Conservation (phyloP, 108 stramenopile genomes). For the Ochromonas danica region DNA sequence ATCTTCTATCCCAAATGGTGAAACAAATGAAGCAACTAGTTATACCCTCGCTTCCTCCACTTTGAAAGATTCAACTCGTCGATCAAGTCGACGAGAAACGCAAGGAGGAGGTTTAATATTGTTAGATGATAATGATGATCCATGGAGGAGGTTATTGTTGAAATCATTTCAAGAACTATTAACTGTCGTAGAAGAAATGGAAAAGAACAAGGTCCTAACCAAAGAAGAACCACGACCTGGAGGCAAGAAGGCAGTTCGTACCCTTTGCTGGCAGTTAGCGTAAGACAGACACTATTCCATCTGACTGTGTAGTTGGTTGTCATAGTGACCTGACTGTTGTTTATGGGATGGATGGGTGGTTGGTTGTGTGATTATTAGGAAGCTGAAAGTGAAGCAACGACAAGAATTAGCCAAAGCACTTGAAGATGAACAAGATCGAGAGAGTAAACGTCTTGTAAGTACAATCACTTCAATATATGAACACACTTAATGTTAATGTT, state of each 20-base stretch:
- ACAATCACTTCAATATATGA: neutral
- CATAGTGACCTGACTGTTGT: neutral
- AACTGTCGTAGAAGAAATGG: neutral
- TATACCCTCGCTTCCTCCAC: too few relatives aligned
- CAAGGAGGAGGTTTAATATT: too few relatives aligned
- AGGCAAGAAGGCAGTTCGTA: neutral
- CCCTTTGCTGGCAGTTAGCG: neutral
- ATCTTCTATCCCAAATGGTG: too few relatives aligned
- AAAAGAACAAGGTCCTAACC: neutral
- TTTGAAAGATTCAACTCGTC: too few relatives aligned
- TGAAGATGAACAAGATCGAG: neutral
- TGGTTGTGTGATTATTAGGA: too few relatives aligned
- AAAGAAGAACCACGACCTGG: neutral
- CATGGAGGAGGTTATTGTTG: conserved; percentile 1
- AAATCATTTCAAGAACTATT: neutral
- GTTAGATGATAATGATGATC: neutral
- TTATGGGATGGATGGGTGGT: too few relatives aligned
- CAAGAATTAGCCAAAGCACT: neutral
- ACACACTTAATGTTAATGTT: neutral
- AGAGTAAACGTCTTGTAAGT: neutral
- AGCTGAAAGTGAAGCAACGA: neutral
- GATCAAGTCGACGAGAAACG: too few relatives aligned
- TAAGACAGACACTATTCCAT: neutral
- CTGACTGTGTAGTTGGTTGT: neutral
- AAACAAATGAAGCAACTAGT: too few relatives aligned